Conservation (phyloP, 257 asterid species). For the Solanum corneliomulleri region DNA sequence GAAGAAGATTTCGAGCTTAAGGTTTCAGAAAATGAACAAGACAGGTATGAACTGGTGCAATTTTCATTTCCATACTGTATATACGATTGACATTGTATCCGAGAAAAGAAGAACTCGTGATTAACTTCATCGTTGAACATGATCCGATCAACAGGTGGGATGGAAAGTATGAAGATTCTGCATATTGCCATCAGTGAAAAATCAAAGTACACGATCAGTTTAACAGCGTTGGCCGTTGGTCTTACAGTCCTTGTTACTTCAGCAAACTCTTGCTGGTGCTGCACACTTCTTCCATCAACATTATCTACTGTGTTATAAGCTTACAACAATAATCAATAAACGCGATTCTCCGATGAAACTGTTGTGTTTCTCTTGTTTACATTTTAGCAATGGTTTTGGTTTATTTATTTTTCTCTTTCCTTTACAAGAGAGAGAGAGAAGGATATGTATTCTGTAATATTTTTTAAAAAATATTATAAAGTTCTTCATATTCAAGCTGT, state of each 20-base stretch:
- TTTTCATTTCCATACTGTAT: neutral
- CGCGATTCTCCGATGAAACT: neutral
- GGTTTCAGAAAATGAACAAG: slow-evolving; percentile 50
- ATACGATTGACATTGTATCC: neutral
- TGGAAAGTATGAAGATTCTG: slow-evolving; percentile 60
- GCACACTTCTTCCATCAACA: neutral
- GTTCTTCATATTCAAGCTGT: neutral
- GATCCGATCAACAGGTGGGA: slow-evolving; percentile 46
- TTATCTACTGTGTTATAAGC: neutral
- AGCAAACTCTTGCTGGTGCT: neutral
- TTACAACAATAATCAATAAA: neutral
- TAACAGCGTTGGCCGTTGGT: neutral
- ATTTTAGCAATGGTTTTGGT: neutral
- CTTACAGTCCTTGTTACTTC: neutral
- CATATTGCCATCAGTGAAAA: slow-evolving; percentile 15
- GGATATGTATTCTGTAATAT: neutral
- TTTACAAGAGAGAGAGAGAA: neutral
- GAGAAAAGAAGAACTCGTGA: neutral
- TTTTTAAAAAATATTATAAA: too few relatives aligned
- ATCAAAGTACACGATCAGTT: neutral
- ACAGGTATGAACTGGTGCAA: slow-evolving; percentile 31
- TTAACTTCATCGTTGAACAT: neutral
- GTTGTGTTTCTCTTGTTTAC: neutral
- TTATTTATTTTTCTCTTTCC: neutral
- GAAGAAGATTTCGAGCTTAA: slow-evolving; percentile 67